These are phyloP conservation scores for Cladochytrium replicatum DNA, from an alignment of 192 early-diverging fungal species.

Conservation along the genomic window DNA sequence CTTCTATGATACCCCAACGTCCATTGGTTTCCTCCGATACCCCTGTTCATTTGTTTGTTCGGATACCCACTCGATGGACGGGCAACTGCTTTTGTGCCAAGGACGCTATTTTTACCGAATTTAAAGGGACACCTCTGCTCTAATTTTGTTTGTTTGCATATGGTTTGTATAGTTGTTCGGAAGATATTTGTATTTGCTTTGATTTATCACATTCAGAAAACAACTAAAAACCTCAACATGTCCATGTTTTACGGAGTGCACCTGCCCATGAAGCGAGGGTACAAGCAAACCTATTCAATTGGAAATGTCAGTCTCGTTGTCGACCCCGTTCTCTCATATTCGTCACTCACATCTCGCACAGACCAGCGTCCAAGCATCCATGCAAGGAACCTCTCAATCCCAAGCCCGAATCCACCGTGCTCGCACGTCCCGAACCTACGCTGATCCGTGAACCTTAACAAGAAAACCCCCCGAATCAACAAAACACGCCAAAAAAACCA, in stretches of 20 bases:
- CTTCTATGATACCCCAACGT: no score
- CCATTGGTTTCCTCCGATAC: no score
- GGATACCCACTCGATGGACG: no score
- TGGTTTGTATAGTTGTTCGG: no score
- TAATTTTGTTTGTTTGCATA: no score
- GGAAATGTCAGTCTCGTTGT: not conserved
- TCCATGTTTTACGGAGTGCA: conserved; percentile 76
- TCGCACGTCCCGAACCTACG: conserved; percentile 95
- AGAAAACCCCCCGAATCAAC: conserved; percentile 7
- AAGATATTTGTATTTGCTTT: no score
- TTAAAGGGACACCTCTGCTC: no score
- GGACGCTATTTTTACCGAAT: no score
- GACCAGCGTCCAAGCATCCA: conserved; percentile 89
- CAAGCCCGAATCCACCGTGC: conserved; percentile 96
- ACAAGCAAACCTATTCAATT: conserved; percentile 52
- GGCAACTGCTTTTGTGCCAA: no score
- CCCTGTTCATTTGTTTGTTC: no score
- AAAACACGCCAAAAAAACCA: conserved; percentile 11
- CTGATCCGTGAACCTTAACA: conserved; percentile 70
- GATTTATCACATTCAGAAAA: no score
- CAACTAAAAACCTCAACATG: no score
- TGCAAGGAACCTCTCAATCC: conserved; percentile 92
- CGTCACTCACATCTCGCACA: conserved; percentile 60
- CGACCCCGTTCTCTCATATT: not conserved
- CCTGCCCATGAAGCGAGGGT: conserved; percentile 84